A percentile compares a stretch with the other conserved stretches of the same genome.
Evolutionary conservation across 768 basidiomycete species (phyloP).

Genomic region (Mycena albidolilacea): DNA sequence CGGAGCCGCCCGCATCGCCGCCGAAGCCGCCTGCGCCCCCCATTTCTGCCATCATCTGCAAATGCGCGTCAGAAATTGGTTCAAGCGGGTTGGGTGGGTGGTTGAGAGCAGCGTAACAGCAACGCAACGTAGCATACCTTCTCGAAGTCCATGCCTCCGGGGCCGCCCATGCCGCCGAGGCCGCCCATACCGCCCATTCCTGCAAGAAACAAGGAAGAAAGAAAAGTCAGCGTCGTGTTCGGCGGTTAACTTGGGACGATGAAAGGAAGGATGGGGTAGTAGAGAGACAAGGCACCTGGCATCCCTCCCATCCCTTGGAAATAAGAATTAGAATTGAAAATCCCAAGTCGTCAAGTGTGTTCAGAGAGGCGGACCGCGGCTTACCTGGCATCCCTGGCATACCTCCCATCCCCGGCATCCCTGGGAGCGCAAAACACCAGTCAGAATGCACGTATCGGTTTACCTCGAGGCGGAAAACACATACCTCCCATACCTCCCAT

Average conservation of each 20-base stretch:
- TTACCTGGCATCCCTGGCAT: slow-evolving; percentile 3
- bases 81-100: not conserved
- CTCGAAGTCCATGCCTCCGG: slow-evolving; percentile 72
- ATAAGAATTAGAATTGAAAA: not conserved
- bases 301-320: slow-evolving; percentile 57
- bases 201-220: not conserved
- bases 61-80: not conserved
- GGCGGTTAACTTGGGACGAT: not conserved
- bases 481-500: slow-evolving; percentile 27
- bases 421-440: not conserved
- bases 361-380: not conserved
- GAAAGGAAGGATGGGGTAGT: not conserved
- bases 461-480: not conserved
- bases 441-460: not conserved
- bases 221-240: not conserved
- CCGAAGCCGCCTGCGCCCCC: slow-evolving; percentile 46
- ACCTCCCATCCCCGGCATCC: slow-evolving; percentile 52
- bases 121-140: slow-evolving; percentile 68
- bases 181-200: slow-evolving; percentile 53
- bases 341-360: not conserved
- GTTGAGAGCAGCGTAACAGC: not conserved
- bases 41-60: slow-evolving; percentile 69
- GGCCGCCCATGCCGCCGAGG: slow-evolving; percentile 55
- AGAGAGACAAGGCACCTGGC: slow-evolving; percentile 41
- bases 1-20: slow-evolving; percentile 52